Percentiles rank a stretch among this genome's conserved stretches.
Evolutionary conservation across 768 basidiomycete species (phyloP).

Genomic region (Pleurotus giganteus): DNA sequence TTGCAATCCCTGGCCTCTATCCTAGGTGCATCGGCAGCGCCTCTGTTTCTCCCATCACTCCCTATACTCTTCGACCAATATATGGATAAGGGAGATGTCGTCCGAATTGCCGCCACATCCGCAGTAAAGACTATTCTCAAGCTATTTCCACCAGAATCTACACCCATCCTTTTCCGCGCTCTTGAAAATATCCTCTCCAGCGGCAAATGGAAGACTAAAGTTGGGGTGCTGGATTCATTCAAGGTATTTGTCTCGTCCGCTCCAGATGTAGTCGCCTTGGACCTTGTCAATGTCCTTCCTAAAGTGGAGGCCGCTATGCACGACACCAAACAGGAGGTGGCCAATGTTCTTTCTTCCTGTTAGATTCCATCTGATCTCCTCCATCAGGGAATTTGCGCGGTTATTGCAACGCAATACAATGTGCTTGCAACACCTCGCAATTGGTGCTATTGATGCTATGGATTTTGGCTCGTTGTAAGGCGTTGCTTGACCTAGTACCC

Average conservation of each 20-base stretch:
- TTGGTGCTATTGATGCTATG: too few species aligned
- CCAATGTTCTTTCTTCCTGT: constrained; percentile 16
- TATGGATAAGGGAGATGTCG: constrained; percentile 93
- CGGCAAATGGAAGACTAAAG: constrained; percentile 94
- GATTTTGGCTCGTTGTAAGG: too few species aligned
- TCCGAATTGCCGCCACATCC: constrained; percentile 73
- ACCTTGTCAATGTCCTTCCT: constrained; percentile 80
- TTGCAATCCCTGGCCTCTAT: constrained; percentile 71
- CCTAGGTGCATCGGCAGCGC: constrained; percentile 69
- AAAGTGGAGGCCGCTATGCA: constrained; percentile 91
- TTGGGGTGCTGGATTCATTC: constrained; percentile 88
- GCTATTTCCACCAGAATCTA: constrained; percentile 79
- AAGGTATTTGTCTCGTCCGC: constrained; percentile 69
- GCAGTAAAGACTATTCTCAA: constrained; percentile 86
- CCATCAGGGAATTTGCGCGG: too few species aligned
- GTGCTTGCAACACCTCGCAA: too few species aligned
- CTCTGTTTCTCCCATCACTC: constrained; percentile 75
- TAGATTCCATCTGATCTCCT: constrained; percentile 7
- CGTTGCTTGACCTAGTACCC: too few species aligned
- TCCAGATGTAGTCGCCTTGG: constrained; percentile 74
- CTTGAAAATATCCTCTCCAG: constrained; percentile 75
- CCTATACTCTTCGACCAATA: constrained; percentile 78
- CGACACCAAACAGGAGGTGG: constrained; percentile 92
- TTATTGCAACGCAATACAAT: too few species aligned
- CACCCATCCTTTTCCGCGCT: constrained; percentile 60